Conservation (phyloP, 768 basidiomycete genomes). For the Albatrellus ellisii region DNA sequence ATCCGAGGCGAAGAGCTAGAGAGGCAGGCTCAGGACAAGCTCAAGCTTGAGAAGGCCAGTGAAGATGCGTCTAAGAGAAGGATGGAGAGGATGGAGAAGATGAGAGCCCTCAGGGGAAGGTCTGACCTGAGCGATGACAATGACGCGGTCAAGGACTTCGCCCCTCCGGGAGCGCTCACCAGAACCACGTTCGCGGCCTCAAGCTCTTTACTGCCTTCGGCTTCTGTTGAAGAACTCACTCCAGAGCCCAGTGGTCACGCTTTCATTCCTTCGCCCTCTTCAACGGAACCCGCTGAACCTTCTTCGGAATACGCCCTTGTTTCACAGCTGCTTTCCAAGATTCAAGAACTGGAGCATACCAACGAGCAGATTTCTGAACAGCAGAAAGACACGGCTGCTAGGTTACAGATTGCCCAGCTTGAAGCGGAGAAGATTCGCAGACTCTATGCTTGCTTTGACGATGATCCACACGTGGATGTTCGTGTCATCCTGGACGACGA, state of each 20-base stretch:
- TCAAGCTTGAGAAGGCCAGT: slow-evolving; percentile 15
- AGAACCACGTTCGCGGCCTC: slow-evolving; percentile 1
- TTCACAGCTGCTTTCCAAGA: slow-evolving; percentile 60
- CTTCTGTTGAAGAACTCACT: neutral
- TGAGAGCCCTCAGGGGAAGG: slow-evolving; percentile 35
- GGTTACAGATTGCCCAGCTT: slow-evolving; percentile 55
- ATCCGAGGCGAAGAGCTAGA: slow-evolving; percentile 60
- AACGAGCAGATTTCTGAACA: slow-evolving; percentile 54
- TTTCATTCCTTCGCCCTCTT: slow-evolving; percentile 16
- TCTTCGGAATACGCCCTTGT: slow-evolving; percentile 34
- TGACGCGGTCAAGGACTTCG: slow-evolving; percentile 38
- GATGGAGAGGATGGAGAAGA: slow-evolving; percentile 36
- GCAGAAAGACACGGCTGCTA: slow-evolving; percentile 46
- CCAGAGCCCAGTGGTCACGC: neutral
- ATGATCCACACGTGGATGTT: slow-evolving; percentile 37
- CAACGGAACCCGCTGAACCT: neutral
- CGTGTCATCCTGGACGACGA: slow-evolving; percentile 28
- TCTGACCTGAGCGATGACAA: slow-evolving; percentile 17
- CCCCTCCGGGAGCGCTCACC: slow-evolving; percentile 16
- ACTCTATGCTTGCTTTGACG: slow-evolving; percentile 55
- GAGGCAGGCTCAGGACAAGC: slow-evolving; percentile 37
- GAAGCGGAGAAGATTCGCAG: slow-evolving; percentile 60
- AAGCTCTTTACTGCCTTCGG: neutral
- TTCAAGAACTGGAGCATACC: slow-evolving; percentile 63
- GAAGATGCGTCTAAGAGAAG: slow-evolving; percentile 22